phyloP scores from a whole-genome alignment of 2,329 filamentous ascomycete species.

The Alternaria solani region DNA sequence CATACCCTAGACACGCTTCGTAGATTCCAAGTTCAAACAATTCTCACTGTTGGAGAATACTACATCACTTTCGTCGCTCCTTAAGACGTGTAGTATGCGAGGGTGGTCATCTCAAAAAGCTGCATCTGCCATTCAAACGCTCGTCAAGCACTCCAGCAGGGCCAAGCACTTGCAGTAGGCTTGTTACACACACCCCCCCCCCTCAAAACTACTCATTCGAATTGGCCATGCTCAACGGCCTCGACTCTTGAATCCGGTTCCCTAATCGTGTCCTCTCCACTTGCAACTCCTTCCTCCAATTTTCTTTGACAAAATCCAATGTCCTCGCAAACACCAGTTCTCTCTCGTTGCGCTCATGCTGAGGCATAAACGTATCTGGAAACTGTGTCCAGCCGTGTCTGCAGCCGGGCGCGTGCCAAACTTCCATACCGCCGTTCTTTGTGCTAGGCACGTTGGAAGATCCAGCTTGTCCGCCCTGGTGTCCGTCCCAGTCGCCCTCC shows the following conservation, averaged over 20 bases:
- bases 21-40: not conserved
- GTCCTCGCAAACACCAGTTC: conserved; percentile 47
- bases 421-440: conserved; percentile 49
- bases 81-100: not conserved
- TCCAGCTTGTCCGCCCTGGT: conserved; percentile 27
- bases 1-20: not conserved
- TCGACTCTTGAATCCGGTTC: conserved; percentile 26
- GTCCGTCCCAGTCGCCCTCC: conserved; percentile 42
- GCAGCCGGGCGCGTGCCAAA: conserved; percentile 48
- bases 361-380: conserved; percentile 48
- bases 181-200: not conserved
- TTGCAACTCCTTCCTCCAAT: conserved; percentile 42
- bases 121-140: not conserved
- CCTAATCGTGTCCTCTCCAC: conserved; percentile 18
- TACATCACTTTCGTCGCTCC: not conserved
- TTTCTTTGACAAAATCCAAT: conserved; percentile 49
- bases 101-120: not conserved
- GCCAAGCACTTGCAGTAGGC: not conserved
- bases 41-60: not conserved
- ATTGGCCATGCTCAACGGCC: conserved; percentile 30
- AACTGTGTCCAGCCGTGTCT: conserved; percentile 56
- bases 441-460: conserved; percentile 16
- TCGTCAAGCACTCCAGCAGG: not conserved
- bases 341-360: conserved; percentile 50
- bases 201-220: not conserved